Evolutionary conservation across 148 eudicot species (phyloP).

Genomic region (Cornus florida): DNA sequence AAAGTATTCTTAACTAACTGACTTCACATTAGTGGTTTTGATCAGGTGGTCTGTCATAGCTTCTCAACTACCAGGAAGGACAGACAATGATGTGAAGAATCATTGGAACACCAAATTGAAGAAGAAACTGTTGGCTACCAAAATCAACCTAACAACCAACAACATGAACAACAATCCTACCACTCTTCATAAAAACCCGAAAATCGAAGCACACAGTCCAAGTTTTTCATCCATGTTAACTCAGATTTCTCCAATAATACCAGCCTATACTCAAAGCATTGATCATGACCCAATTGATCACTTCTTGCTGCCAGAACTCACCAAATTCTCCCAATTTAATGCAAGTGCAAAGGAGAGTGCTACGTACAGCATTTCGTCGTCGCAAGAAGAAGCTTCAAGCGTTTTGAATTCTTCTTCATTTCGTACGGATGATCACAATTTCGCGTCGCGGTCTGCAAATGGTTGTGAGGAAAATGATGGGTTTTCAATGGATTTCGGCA

Average conservation of each 20-base stretch:
- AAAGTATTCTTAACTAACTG: too few species aligned
- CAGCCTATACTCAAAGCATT: neutral
- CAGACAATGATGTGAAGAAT: slow-evolving; percentile 81
- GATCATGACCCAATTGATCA: neutral
- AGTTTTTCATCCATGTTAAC: slow-evolving; percentile 9
- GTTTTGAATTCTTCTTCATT: neutral
- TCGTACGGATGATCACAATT: slow-evolving; percentile 1
- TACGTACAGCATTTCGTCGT: neutral
- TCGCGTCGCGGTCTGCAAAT: neutral
- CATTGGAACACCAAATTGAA: slow-evolving; percentile 80
- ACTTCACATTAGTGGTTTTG: neutral
- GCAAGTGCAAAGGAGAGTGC: neutral
- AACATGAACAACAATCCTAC: neutral
- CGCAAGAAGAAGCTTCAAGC: neutral
- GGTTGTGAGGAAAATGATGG: neutral
- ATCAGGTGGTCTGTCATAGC: slow-evolving; percentile 78
- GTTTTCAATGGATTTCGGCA: neutral
- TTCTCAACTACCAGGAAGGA: slow-evolving; percentile 66
- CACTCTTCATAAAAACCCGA: neutral
- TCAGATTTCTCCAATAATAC: slow-evolving; percentile 16
- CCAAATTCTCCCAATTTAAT: neutral
- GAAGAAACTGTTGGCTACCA: slow-evolving; percentile 36
- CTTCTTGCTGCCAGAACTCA: neutral
- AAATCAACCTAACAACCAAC: neutral
- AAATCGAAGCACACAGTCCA: neutral